Conservation (phyloP, 2,329 filamentous ascomycete species). For the Penicillium paneum region DNA sequence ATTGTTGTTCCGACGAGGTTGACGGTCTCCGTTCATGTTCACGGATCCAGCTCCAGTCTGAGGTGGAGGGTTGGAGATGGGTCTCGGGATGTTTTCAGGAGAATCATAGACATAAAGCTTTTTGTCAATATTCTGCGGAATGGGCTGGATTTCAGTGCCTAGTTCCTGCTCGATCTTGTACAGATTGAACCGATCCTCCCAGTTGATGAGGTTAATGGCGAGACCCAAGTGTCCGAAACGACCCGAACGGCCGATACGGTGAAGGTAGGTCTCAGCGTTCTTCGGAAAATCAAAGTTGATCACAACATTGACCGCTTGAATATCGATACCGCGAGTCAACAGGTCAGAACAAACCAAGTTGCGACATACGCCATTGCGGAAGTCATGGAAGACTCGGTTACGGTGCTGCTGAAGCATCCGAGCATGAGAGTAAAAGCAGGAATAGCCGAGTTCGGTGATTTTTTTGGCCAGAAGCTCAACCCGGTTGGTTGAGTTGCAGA, state of each 20-base stretch:
- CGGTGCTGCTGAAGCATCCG: slow-evolving; percentile 96
- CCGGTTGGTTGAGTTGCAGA: slow-evolving; percentile 98
- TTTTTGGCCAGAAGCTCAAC: slow-evolving; percentile 98
- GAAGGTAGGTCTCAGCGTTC: slow-evolving; percentile 97
- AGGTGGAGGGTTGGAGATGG: slow-evolving; percentile 58
- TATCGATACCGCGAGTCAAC: slow-evolving; percentile 97
- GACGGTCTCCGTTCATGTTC: slow-evolving; percentile 30
- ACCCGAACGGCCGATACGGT: slow-evolving; percentile 95
- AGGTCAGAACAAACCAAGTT: slow-evolving; percentile 98
- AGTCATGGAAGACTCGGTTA: slow-evolving; percentile 98
- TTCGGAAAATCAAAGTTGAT: slow-evolving; percentile 99
- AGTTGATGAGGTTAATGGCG: slow-evolving; percentile 98
- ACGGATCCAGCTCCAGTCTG: slow-evolving; percentile 21
- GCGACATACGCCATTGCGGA: slow-evolving; percentile 94
- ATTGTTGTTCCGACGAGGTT: slow-evolving; percentile 37
- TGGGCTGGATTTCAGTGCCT: slow-evolving; percentile 96
- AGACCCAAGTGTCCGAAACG: slow-evolving; percentile 95
- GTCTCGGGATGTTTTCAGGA: slow-evolving; percentile 89
- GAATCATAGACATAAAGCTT: slow-evolving; percentile 97
- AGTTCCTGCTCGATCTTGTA: slow-evolving; percentile 98
- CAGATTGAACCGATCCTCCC: slow-evolving; percentile 97
- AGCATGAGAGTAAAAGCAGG: slow-evolving; percentile 98
- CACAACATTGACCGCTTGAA: slow-evolving; percentile 97
- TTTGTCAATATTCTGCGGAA: slow-evolving; percentile 92
- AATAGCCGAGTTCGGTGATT: slow-evolving; percentile 98